phyloP scores from a whole-genome alignment of 768 basidiomycete species.

The Mycena capillaripes region DNA sequence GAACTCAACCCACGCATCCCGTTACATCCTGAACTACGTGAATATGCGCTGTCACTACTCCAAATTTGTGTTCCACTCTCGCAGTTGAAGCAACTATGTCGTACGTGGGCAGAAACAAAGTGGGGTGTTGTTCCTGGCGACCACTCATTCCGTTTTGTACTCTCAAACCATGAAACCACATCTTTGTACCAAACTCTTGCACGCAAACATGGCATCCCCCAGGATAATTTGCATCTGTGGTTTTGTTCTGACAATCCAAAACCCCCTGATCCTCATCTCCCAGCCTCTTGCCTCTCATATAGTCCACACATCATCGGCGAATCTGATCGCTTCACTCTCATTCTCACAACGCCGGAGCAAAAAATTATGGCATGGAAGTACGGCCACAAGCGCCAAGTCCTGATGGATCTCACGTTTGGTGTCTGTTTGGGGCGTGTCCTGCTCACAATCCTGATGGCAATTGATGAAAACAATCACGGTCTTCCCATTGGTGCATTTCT shows the following conservation, averaged over 20 bases:
- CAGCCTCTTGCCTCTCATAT: background rate
- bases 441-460: conserved; percentile 23
- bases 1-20: no score
- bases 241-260: background rate
- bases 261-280: background rate
- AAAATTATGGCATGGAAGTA: conserved; percentile 21
- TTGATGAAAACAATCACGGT: conserved; percentile 15
- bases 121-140: background rate
- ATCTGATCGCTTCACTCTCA: conserved; percentile 2
- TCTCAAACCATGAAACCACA: background rate
- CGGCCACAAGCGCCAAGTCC: conserved; percentile 22
- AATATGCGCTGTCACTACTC: no score
- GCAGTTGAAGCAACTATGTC: no score
- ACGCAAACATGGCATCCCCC: background rate
- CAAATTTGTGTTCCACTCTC: no score
- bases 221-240: background rate
- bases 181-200: background rate
- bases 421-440: conserved; percentile 23
- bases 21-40: no score
- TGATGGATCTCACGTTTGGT: conserved; percentile 32
- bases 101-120: background rate
- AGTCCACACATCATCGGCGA: background rate
- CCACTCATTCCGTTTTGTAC: background rate
- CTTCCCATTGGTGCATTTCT: background rate
- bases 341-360: conserved; percentile 17